Percentiles rank a stretch among this genome's conserved stretches.
Conservation (phyloP, 208 protist genomes). For the Leishmania tropica region DNA sequence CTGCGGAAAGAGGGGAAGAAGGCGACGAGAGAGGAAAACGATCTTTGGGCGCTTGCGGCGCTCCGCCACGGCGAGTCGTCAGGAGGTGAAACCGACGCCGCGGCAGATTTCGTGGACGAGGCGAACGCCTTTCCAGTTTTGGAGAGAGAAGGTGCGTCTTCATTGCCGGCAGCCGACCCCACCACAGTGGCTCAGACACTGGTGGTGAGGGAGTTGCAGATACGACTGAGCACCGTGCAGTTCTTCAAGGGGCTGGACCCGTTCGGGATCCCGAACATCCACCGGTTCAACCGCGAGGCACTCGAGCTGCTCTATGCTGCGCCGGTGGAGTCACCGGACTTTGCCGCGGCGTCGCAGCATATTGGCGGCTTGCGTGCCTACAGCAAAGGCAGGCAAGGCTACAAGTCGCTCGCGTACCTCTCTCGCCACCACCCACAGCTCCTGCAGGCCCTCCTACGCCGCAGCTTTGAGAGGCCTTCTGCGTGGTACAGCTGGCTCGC, state of each 20-base stretch:
- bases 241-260: conserved; percentile 55
- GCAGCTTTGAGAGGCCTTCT: conserved; percentile 38
- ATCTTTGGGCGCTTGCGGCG: no score
- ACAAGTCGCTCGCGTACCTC: conserved; percentile 49
- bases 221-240: conserved; percentile 25
- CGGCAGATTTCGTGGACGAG: neutral
- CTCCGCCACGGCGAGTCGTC: neutral
- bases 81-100: neutral
- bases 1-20: neutral
- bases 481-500: conserved; percentile 55
- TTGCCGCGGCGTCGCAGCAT: conserved; percentile 30
- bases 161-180: neutral
- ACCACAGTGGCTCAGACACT: conserved; percentile 22
- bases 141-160: neutral
- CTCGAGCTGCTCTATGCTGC: conserved; percentile 47
- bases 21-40: no score
- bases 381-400: conserved; percentile 50
- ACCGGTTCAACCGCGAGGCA: conserved; percentile 24
- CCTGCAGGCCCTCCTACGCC: conserved; percentile 48
- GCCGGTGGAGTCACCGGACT: conserved; percentile 42
- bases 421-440: conserved; percentile 48
- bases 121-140: neutral
- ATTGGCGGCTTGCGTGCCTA: conserved; percentile 42
- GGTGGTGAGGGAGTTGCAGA: conserved; percentile 35
- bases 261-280: conserved; percentile 69